Evolutionary conservation across 2,329 filamentous ascomycete genomes (phyloP).

Genomic region (Fusarium sp.): DNA sequence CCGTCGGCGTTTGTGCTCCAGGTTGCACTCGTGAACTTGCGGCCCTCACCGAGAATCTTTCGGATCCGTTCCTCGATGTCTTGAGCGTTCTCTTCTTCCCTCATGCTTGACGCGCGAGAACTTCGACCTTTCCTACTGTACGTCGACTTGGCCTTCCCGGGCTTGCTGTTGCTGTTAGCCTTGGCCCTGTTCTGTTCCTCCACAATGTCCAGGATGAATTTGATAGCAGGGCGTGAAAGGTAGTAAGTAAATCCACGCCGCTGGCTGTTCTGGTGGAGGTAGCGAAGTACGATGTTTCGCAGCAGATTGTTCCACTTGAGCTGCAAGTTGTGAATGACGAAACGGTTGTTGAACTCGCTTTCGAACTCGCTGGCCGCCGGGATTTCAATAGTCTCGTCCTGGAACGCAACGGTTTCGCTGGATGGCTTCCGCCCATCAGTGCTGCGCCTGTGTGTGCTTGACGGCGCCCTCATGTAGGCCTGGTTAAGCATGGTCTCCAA

Average conservation of each 20-base stretch:
- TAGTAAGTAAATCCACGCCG: conserved; percentile 97
- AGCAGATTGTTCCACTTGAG: conserved; percentile 98
- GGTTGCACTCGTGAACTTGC: conserved; percentile 73
- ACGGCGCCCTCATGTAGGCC: conserved; percentile 54
- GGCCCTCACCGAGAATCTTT: conserved; percentile 85
- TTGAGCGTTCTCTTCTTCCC: conserved; percentile 68
- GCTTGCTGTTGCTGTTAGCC: conserved; percentile 46
- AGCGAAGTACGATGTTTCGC: conserved; percentile 94
- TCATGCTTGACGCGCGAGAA: conserved; percentile 54
- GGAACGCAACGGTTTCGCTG: conserved; percentile 60
- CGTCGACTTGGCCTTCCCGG: conserved; percentile 46
- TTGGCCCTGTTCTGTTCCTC: conserved; percentile 89
- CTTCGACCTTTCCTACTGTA: conserved; percentile 45
- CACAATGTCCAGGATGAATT: conserved; percentile 97
- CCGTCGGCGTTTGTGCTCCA: conserved; percentile 50
- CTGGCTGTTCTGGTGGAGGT: conserved; percentile 97
- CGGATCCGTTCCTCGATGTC: conserved; percentile 88
- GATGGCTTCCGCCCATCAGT: conserved; percentile 47
- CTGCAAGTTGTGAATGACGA: conserved; percentile 97
- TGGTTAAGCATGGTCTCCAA: conserved; percentile 69
- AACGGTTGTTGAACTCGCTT: conserved; percentile 97
- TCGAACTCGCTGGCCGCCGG: conserved; percentile 83
- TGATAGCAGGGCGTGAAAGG: conserved; percentile 92
- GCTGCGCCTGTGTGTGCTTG: conserved; percentile 44
- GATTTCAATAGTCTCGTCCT: conserved; percentile 72